Evolutionary conservation across 345 rosid genomes (phyloP).

Genomic region (Eucalyptus sp.): DNA sequence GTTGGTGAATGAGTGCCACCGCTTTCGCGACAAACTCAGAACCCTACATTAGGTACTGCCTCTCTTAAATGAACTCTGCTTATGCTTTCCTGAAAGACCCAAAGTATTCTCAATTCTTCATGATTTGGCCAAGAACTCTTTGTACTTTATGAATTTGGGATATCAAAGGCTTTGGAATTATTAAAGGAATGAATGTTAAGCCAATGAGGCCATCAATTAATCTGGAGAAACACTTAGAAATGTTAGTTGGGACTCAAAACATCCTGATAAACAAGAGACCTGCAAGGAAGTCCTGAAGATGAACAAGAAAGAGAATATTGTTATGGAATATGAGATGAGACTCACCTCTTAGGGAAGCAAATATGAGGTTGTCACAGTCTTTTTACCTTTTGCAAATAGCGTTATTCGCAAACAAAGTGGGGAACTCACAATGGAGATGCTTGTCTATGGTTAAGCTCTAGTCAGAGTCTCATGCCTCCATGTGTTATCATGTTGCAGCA

Average conservation of each 20-base stretch:
- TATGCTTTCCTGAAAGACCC: neutral
- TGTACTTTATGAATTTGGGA: neutral
- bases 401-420: neutral
- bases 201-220: neutral
- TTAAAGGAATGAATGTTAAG: neutral
- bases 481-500: neutral
- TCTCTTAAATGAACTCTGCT: neutral
- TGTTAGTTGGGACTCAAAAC: neutral
- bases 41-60: constrained; percentile 1
- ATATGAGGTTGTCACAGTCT: neutral
- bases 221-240: neutral
- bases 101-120: neutral
- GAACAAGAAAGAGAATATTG: neutral
- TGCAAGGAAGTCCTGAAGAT: neutral
- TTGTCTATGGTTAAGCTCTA: neutral
- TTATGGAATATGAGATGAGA: neutral
- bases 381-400: neutral
- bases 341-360: neutral
- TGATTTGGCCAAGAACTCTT: neutral
- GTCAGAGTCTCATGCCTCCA: neutral
- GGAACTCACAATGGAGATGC: neutral
- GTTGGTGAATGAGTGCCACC: neutral
- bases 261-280: neutral
- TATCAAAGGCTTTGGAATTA: neutral
- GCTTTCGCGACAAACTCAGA: neutral